A percentile compares a stretch with the other conserved stretches of the same genome.
phyloP scores from a whole-genome alignment of 169 alveolate genomes.

The Plasmodium inui region DNA sequence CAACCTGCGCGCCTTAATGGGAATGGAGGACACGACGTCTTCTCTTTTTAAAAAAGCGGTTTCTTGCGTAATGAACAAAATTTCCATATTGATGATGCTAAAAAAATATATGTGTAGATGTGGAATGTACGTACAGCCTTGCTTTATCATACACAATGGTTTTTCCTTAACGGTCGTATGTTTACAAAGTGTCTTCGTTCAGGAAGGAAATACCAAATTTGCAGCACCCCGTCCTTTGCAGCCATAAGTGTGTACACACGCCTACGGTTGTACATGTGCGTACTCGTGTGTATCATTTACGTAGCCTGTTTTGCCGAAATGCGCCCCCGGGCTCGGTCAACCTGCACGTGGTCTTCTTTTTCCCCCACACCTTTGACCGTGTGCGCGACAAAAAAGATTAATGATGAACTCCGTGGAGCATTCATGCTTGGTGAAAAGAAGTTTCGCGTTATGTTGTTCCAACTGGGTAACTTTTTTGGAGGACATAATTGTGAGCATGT shows the following conservation, averaged over 20 bases:
- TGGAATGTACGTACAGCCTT: neutral
- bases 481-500: neutral
- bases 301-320: neutral
- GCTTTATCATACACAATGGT: neutral
- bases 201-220: neutral
- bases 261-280: neutral
- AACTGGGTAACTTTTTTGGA: neutral
- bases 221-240: neutral
- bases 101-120: neutral
- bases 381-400: neutral
- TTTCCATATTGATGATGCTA: neutral
- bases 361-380: neutral
- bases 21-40: neutral
- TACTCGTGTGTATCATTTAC: neutral
- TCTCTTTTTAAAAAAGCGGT: neutral
- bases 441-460: neutral
- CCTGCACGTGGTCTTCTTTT: neutral
- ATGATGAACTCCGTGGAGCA: neutral
- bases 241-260: neutral
- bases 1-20: neutral
- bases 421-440: neutral
- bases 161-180: neutral
- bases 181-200: neutral
- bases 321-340: neutral
- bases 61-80: neutral